A percentile compares a stretch with the other conserved stretches of the same genome.
Conservation (phyloP, 371 early-diverging fungal genomes). For the Dichotomocladium elegans region DNA sequence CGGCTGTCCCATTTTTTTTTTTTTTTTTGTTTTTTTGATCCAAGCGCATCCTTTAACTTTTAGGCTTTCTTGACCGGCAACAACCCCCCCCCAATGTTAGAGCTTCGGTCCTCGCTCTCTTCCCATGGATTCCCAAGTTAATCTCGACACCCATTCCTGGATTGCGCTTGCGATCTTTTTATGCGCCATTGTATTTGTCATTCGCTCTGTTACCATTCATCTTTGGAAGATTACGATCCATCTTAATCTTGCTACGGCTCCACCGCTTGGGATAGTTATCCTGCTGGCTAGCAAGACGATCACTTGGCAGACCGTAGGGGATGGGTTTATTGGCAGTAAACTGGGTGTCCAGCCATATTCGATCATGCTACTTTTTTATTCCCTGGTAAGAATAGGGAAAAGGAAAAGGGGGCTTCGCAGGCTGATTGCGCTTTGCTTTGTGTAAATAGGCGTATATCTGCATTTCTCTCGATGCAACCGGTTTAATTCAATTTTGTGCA, state of each 20-base stretch:
- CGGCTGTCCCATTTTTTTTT: too few relatives aligned
- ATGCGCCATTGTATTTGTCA: conserved; percentile 44
- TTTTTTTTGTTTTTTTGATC: too few relatives aligned
- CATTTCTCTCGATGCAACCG: conserved; percentile 79
- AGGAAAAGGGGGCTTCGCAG: background rate
- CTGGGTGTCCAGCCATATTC: conserved; percentile 73
- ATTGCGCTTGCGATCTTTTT: conserved; percentile 51
- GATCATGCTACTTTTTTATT: conserved; percentile 71
- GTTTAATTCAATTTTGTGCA: conserved; percentile 67
- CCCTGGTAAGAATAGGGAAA: conserved; percentile 45
- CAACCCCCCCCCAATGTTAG: too few relatives aligned
- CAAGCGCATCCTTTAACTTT: too few relatives aligned
- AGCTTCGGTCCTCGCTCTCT: background rate
- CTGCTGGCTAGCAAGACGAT: conserved; percentile 58
- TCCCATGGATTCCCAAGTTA: background rate
- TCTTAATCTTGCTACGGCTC: conserved; percentile 66
- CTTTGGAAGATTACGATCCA: conserved; percentile 23
- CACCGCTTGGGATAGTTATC: conserved; percentile 60
- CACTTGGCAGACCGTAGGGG: conserved; percentile 38
- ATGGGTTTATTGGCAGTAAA: conserved; percentile 60
- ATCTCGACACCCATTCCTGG: conserved; percentile 43
- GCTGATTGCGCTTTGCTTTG: too few relatives aligned
- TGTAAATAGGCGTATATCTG: conserved; percentile 68
- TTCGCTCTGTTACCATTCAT: conserved; percentile 39
- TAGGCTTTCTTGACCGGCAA: too few relatives aligned